phyloP scores from a whole-genome alignment of 331 rosid species.

The Phaseolus coccineus region DNA sequence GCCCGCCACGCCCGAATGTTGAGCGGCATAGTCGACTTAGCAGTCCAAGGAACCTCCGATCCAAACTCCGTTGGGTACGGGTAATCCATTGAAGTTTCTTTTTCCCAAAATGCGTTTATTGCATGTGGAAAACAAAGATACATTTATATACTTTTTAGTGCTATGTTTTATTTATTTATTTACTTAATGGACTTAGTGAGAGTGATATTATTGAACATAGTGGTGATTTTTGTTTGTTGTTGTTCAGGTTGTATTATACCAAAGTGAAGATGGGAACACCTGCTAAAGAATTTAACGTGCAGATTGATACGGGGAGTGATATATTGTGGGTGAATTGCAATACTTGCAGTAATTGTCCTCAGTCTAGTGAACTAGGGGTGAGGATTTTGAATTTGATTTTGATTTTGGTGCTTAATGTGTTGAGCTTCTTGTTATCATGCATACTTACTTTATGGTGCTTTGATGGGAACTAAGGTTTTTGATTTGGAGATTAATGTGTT shows the following conservation, averaged over 20 bases:
- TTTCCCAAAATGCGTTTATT: conserved; percentile 31
- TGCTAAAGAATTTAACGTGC: conserved; percentile 84
- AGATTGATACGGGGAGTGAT: conserved; percentile 97
- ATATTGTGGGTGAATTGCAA: conserved; percentile 93
- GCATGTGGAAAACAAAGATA: not conserved
- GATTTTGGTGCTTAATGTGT: not conserved
- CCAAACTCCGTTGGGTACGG: conserved; percentile 80
- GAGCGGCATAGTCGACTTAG: conserved; percentile 84
- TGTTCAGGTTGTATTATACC: conserved; percentile 81
- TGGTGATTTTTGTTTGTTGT: conserved; percentile 46
- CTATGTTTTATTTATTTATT: conserved; percentile 3
- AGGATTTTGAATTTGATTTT: conserved; percentile 23
- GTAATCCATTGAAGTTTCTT: conserved; percentile 28
- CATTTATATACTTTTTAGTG: not conserved
- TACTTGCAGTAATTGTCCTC: conserved; percentile 88
- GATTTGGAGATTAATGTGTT: conserved; percentile 27
- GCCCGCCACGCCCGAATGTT: conserved; percentile 79
- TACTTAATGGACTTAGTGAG: conserved; percentile 30
- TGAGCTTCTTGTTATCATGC: conserved; percentile 4
- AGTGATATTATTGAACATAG: not conserved
- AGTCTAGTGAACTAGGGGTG: conserved; percentile 86
- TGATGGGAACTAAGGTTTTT: conserved; percentile 12
- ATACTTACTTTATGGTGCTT: conserved; percentile 17
- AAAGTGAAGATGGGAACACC: conserved; percentile 93
- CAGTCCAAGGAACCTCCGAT: conserved; percentile 90